Percentiles rank a stretch among this genome's conserved stretches.
These are phyloP conservation scores for Golubevia pallescens DNA, from an alignment of 1,284 basidiomycete species.

Conservation along the genomic window DNA sequence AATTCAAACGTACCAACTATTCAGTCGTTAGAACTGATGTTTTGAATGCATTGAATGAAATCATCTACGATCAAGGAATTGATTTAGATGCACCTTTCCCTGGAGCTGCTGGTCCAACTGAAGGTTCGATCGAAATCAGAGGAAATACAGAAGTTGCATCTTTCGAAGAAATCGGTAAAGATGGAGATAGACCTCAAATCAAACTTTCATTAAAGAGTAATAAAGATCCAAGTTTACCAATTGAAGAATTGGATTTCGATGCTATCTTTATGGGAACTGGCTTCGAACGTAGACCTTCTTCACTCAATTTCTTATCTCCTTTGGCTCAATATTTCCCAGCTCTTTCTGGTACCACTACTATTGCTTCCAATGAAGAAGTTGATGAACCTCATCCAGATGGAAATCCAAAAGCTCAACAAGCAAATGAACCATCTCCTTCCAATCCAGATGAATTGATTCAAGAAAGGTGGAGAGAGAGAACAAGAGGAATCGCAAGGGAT, in stretches of 20 bases:
- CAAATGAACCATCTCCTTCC: constrained; percentile 2
- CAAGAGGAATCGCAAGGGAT: constrained; percentile 57
- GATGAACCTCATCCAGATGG: constrained; percentile 16
- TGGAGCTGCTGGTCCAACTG: constrained; percentile 22
- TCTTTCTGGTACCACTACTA: constrained; percentile 7
- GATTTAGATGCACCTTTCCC: constrained; percentile 41
- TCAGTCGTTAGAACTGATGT: constrained; percentile 52
- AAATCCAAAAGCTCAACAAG: constrained; percentile 18
- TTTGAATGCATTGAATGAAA: constrained; percentile 47
- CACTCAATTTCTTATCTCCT: constrained; percentile 35
- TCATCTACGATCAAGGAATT: constrained; percentile 55
- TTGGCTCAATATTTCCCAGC: constrained; percentile 41
- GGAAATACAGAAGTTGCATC: constrained; percentile 19
- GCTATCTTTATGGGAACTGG: constrained; percentile 59
- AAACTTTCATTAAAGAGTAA: background rate
- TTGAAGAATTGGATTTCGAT: constrained; percentile 31
- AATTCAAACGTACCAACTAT: constrained; percentile 63
- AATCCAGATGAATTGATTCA: too few species aligned
- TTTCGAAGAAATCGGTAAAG: constrained; percentile 8
- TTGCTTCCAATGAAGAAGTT: constrained; percentile 6
- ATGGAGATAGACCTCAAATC: constrained; percentile 1
- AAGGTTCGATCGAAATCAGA: constrained; percentile 23
- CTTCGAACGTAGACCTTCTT: constrained; percentile 33
- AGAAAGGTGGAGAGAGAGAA: constrained; percentile 9
- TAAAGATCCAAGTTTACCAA: background rate